Evolutionary conservation across 2,329 filamentous ascomycete genomes (phyloP).

Genomic region (Trichoderma sp.): DNA sequence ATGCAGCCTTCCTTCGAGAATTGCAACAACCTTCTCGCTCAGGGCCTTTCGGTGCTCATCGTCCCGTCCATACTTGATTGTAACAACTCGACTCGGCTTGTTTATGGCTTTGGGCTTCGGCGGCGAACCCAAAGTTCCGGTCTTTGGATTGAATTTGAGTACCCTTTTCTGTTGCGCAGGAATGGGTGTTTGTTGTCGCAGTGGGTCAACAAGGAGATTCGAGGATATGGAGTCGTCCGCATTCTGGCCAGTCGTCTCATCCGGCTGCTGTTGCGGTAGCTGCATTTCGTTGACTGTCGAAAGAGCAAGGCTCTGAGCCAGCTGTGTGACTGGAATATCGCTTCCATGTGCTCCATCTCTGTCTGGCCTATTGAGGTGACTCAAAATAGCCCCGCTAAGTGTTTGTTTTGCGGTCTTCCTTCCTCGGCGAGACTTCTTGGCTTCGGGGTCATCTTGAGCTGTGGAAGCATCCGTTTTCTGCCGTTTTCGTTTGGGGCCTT

Average conservation of each 20-base stretch:
- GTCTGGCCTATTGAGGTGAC: constrained; percentile 25
- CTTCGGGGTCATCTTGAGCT: constrained; percentile 32
- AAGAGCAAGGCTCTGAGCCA: constrained; percentile 25
- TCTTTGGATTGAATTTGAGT: constrained; percentile 61
- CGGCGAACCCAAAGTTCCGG: constrained; percentile 65
- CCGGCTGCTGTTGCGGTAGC: constrained; percentile 9
- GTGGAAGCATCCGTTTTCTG: constrained; percentile 43
- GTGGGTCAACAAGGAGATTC: constrained; percentile 12
- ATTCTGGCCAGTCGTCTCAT: not conserved
- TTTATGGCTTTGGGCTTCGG: constrained; percentile 55
- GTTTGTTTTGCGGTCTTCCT: constrained; percentile 30
- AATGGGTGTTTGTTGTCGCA: constrained; percentile 28
- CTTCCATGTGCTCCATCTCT: not conserved
- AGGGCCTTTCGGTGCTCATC: constrained; percentile 50
- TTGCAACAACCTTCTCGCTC: constrained; percentile 65
- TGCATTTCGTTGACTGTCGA: constrained; percentile 31
- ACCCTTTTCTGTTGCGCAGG: constrained; percentile 52
- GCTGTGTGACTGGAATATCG: not conserved
- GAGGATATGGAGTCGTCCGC: constrained; percentile 17
- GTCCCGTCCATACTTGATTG: constrained; percentile 63
- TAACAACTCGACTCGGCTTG: constrained; percentile 50
- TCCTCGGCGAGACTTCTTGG: constrained; percentile 38
- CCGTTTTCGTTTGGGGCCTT: constrained; percentile 47
- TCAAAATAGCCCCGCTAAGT: constrained; percentile 29
- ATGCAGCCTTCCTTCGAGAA: constrained; percentile 51